A percentile compares a stretch with the other conserved stretches of the same genome.
Evolutionary conservation across 768 basidiomycete genomes (phyloP).

Genomic region (Daedaleopsis nitida): DNA sequence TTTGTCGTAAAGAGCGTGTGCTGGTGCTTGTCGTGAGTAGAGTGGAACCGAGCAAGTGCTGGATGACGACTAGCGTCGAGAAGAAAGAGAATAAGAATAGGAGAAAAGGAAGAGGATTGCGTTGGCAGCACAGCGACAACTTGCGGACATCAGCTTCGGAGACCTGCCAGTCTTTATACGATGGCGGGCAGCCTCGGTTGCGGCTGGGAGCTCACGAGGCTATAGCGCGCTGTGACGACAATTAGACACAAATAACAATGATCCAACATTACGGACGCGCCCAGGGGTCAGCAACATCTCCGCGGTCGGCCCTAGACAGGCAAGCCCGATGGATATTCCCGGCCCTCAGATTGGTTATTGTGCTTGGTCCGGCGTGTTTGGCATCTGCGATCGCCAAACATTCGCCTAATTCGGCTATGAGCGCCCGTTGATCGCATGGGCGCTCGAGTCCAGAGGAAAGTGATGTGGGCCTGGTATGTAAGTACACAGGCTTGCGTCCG

Average conservation of each 20-base stretch:
- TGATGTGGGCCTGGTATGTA: no score
- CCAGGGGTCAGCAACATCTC: no score
- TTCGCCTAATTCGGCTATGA: background rate
- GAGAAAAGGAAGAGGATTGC: constrained; percentile 1
- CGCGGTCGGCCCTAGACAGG: no score
- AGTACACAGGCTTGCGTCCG: background rate
- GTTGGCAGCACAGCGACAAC: constrained; percentile 17
- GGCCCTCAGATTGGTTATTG: no score
- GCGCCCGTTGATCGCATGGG: background rate
- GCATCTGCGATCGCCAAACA: background rate
- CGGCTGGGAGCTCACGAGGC: background rate
- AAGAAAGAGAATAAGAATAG: constrained; percentile 20
- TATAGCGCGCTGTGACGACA: background rate
- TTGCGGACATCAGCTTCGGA: background rate
- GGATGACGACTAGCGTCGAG: constrained; percentile 19
- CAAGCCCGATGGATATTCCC: no score
- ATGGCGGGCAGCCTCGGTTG: background rate
- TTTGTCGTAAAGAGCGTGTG: constrained; percentile 16
- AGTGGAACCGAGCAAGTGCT: background rate
- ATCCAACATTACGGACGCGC: background rate
- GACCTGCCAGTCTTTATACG: background rate
- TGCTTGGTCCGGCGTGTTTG: background rate
- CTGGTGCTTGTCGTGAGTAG: background rate
- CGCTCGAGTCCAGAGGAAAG: background rate
- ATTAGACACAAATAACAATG: background rate